A percentile compares a stretch with the other conserved stretches of the same genome.
Conservation (phyloP, 805 yeast genomes). For the Wickerhamiella hasegawae region DNA sequence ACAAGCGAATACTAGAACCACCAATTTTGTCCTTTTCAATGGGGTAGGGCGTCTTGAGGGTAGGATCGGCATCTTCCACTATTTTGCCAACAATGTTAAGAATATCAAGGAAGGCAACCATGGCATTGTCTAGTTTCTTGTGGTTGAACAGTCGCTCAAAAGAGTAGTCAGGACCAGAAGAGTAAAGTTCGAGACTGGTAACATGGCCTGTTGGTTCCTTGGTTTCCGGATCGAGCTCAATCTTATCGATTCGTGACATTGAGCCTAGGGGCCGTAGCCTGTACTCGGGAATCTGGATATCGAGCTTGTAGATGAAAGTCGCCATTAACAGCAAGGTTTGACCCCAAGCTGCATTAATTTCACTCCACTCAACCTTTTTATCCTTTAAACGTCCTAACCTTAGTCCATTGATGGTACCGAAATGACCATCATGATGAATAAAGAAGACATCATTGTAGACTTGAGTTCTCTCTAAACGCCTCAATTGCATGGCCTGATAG, state of each 20-base stretch:
- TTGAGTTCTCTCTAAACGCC: conserved; percentile 56
- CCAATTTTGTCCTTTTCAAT: conserved; percentile 63
- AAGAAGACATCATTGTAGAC: conserved; percentile 72
- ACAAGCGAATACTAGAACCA: conserved; percentile 54
- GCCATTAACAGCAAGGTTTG: conserved; percentile 57
- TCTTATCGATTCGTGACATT: conserved; percentile 54
- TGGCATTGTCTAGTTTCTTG: conserved; percentile 61
- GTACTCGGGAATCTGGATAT: conserved; percentile 41
- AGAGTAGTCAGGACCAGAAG: conserved; percentile 60
- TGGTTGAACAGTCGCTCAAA: conserved; percentile 56
- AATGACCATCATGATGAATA: conserved; percentile 69
- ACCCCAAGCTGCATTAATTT: conserved; percentile 82
- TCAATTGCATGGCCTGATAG: conserved; percentile 46
- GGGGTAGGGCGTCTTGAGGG: conserved; percentile 54
- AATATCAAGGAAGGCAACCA: conserved; percentile 61
- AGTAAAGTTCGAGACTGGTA: conserved; percentile 37
- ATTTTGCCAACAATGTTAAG: conserved; percentile 34
- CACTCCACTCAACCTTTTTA: conserved; percentile 67
- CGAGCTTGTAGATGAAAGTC: conserved; percentile 43
- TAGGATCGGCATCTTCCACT: conserved; percentile 29
- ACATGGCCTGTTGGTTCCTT: conserved; percentile 22
- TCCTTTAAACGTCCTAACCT: conserved; percentile 56
- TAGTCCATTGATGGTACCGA: conserved; percentile 77
- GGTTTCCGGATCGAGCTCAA: conserved; percentile 25
- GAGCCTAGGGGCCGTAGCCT: conserved; percentile 72